Evolutionary conservation across 2,329 filamentous ascomycete genomes (phyloP).

Genomic region (Trichophaea hybrida): DNA sequence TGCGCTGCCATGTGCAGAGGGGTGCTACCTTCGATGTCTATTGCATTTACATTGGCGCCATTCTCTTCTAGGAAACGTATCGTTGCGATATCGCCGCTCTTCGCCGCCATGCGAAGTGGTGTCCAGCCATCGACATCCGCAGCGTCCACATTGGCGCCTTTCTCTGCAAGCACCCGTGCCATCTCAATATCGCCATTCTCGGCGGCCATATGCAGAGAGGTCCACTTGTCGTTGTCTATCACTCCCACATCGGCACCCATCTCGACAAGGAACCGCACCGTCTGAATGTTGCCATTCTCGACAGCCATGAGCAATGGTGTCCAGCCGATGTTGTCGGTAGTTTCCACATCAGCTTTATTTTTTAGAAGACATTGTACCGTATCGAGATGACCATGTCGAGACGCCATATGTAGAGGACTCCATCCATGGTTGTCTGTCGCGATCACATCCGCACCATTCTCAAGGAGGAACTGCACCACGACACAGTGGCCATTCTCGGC

Average conservation of each 20-base stretch:
- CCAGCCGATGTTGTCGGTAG: too few relatives aligned
- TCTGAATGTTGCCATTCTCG: too few relatives aligned
- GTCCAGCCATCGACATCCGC: background rate
- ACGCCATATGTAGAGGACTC: background rate
- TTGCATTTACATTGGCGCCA: too few relatives aligned
- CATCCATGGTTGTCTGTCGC: background rate
- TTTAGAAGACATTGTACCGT: background rate
- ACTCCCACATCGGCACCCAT: constrained; percentile 9
- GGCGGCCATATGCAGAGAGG: constrained; percentile 4
- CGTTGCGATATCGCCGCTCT: too few relatives aligned
- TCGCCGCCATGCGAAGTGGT: background rate
- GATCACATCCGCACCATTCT: background rate
- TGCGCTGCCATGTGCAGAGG: too few relatives aligned
- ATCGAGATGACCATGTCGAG: background rate
- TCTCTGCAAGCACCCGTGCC: background rate
- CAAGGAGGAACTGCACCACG: background rate
- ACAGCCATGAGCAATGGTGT: too few relatives aligned
- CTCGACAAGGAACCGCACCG: too few relatives aligned
- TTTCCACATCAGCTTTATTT: too few relatives aligned
- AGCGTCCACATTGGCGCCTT: background rate
- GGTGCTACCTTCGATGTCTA: too few relatives aligned
- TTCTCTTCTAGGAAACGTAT: too few relatives aligned
- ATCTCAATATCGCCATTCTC: background rate
- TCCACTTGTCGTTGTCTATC: background rate
- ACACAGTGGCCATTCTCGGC: background rate